Conservation (phyloP, 495 filamentous ascomycete genomes). For the Aspergillus ellipticus region DNA sequence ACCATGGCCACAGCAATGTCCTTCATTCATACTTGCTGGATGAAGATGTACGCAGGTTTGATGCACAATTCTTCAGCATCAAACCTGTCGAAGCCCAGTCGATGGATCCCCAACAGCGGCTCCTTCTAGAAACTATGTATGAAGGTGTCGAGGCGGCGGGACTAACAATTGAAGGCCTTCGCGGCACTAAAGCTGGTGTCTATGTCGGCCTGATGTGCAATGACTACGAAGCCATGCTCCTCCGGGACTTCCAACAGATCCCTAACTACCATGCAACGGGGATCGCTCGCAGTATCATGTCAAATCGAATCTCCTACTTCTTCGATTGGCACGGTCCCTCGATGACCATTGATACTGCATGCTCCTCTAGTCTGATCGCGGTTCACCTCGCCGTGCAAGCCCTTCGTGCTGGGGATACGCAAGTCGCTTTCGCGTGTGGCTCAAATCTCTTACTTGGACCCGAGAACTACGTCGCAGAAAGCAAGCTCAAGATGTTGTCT, state of each 20-base stretch:
- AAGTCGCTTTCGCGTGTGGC: constrained; percentile 23
- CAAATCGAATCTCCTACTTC: constrained; percentile 48
- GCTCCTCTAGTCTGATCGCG: constrained; percentile 43
- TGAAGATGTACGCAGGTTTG: constrained; percentile 21
- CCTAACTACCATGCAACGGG: constrained; percentile 46
- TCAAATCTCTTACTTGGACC: constrained; percentile 24
- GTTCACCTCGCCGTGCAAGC: constrained; percentile 29
- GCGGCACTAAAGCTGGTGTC: constrained; percentile 42
- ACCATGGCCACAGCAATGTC: not conserved
- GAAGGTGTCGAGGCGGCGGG: constrained; percentile 53
- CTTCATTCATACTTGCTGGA: not conserved
- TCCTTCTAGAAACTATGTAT: constrained; percentile 53
- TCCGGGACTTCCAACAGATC: constrained; percentile 37
- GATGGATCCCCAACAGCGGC: constrained; percentile 42
- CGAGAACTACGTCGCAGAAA: not conserved
- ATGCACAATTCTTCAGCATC: constrained; percentile 53
- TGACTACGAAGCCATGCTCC: constrained; percentile 38
- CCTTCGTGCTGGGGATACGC: constrained; percentile 28
- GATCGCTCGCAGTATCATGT: constrained; percentile 32
- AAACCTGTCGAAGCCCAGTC: constrained; percentile 43
- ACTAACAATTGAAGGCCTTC: constrained; percentile 27
- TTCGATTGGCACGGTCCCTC: constrained; percentile 47
- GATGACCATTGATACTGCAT: constrained; percentile 51
- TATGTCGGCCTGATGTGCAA: constrained; percentile 40
- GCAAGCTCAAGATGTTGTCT: constrained; percentile 6